Base-by-base conservation (phyloP, 2,329 filamentous ascomycete species). In the Fusarium pseudocircinatum region DNA sequence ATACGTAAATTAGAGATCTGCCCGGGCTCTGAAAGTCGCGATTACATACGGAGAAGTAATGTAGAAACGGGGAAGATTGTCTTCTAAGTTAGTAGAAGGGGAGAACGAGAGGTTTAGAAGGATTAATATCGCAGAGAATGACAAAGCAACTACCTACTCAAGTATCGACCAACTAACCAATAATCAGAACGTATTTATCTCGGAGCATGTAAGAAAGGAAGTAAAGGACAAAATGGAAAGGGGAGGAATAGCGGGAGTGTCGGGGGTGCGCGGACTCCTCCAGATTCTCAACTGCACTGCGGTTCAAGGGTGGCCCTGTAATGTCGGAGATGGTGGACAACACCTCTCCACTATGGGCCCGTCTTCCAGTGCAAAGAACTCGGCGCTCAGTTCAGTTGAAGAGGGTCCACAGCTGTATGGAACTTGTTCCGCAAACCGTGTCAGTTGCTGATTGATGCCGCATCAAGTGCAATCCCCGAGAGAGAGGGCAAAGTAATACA, bases 301-400 rank as follows among this genome's bases (percentile, higher is more conserved):
- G 54, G 67, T 66, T 63, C 69, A 56, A 69, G 66, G 66, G 57
- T 63, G 42, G 64, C 67, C 66, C 64, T 69, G 64, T 44, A 54
- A 49, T 59, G 57, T 73, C 74, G 74, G 75, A 77, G 70, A 75
- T 75, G 70, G 72, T 74, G 75, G 74, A 78, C 53, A 66, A 60
- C 42, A 63, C 37, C 60, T 49, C 70, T 63, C 70, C 70, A 70
- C 75, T 75, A 73, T 73, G 68, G 65, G 58, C 70, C 43, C 52
- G 67, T 70, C 60, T 52, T 67, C 59, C 63, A 69, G 62, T 46
- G 61, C 60, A 54, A 67, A 58, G 53, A 72, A 56, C 62, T 67
- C 60, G 61, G 60, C 66, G 56, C 52, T 67, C 56, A 69, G 52
- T 68, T 69, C 32, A 68, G 54, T 67, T 67, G 37, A 64, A 37